These are phyloP conservation scores for Aspergillus ochraceus DNA, from an alignment of 2,329 filamentous ascomycete genomes.

Conservation along the genomic window DNA sequence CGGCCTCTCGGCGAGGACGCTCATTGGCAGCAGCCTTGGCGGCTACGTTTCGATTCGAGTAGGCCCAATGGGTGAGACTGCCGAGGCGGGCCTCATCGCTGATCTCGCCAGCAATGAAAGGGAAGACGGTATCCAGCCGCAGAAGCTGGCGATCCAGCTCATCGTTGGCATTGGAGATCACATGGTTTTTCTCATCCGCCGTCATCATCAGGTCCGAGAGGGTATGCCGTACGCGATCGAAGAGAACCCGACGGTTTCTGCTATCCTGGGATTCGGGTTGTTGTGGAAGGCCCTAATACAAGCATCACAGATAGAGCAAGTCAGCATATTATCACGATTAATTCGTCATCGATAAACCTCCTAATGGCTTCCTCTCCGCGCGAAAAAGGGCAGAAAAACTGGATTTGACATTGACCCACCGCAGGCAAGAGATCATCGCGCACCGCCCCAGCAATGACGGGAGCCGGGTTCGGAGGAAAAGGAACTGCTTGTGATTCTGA, in stretches of 20 bases:
- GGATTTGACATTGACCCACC: constrained; percentile 21
- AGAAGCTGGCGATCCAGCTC: constrained; percentile 80
- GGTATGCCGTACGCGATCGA: constrained; percentile 73
- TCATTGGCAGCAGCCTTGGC: constrained; percentile 63
- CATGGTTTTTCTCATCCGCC: constrained; percentile 96
- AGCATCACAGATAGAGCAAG: background rate
- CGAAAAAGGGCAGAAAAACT: constrained; percentile 3
- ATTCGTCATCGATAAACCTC: background rate
- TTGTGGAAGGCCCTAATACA: constrained; percentile 28
- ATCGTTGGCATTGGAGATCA: constrained; percentile 88
- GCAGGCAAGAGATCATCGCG: constrained; percentile 34
- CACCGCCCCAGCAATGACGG: constrained; percentile 35
- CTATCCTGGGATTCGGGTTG: constrained; percentile 36
- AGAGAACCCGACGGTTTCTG: constrained; percentile 62
- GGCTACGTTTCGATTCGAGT: constrained; percentile 71
- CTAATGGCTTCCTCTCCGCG: background rate
- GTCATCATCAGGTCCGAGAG: constrained; percentile 85
- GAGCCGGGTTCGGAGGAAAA: constrained; percentile 35
- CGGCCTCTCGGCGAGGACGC: constrained; percentile 74
- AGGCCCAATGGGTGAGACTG: constrained; percentile 92
- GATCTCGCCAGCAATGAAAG: constrained; percentile 82
- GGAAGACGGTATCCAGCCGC: constrained; percentile 83
- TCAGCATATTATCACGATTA: background rate
- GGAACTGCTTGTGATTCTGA: constrained; percentile 35
- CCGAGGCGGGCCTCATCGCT: constrained; percentile 93